These are phyloP conservation scores for Angomonas deanei DNA, from an alignment of 208 protist genomes.

Conservation along the genomic window DNA sequence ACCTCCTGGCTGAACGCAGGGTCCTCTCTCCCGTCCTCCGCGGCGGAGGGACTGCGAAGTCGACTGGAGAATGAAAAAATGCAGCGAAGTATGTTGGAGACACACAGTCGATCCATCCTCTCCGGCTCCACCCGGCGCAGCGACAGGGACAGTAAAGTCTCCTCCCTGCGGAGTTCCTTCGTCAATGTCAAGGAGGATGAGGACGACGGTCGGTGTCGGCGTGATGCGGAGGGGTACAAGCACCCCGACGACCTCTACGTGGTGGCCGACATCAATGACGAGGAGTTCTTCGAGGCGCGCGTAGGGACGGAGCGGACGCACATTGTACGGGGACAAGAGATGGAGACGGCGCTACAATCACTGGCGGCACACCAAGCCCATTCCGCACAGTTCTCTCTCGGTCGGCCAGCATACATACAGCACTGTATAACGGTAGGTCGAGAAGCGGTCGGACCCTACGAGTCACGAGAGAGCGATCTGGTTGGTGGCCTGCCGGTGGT, in stretches of 20 bases:
- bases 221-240: slow-evolving; percentile 27
- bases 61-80: background rate
- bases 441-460: background rate
- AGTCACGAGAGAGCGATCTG: background rate
- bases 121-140: background rate
- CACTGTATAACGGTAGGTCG: background rate
- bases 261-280: slow-evolving; percentile 77
- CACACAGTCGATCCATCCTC: background rate
- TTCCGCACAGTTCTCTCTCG: slow-evolving; percentile 7
- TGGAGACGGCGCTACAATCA: background rate
- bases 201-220: slow-evolving; percentile 3
- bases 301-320: slow-evolving; percentile 21
- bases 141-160: background rate
- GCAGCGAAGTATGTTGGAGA: background rate
- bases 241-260: slow-evolving; percentile 44
- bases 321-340: background rate
- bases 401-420: background rate
- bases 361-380: slow-evolving; percentile 6
- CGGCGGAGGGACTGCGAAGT: background rate
- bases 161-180: background rate
- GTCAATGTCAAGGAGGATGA: background rate
- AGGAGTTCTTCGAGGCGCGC: slow-evolving; percentile 51
- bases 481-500: background rate
- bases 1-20: background rate
- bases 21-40: background rate